These are phyloP conservation scores for Ensete ventricosum DNA, from an alignment of 176 grass and related monocot genomes.

Conservation along the genomic window DNA sequence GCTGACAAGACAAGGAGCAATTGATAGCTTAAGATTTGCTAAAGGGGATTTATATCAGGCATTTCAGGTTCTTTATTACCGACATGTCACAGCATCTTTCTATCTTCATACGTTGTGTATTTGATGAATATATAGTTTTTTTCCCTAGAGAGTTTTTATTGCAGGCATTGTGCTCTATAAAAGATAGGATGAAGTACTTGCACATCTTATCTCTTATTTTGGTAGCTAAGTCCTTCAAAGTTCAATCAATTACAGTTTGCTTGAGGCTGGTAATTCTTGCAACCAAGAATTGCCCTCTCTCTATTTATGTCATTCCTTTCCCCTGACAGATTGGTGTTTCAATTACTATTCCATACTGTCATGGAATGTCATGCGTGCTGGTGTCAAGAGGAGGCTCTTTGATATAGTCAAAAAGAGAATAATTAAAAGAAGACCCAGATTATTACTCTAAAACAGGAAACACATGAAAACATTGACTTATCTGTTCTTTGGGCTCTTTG, in stretches of 20 bases:
- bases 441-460: too few species aligned
- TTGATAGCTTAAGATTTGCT: slow-evolving; percentile 95
- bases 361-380: too few species aligned
- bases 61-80: slow-evolving; percentile 61
- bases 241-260: neutral
- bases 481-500: too few species aligned
- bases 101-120: neutral
- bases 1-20: slow-evolving; percentile 89
- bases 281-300: neutral
- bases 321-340: neutral
- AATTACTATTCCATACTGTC: too few species aligned
- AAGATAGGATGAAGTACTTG: neutral
- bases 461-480: too few species aligned
- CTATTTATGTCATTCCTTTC: neutral
- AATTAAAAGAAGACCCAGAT: too few species aligned
- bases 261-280: neutral
- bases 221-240: neutral
- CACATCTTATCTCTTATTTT: neutral
- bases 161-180: neutral
- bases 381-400: too few species aligned
- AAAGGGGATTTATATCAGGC: slow-evolving; percentile 93
- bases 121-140: neutral
- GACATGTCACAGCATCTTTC: neutral
- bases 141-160: neutral
- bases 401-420: too few species aligned